Conservation (phyloP, 1,284 basidiomycete species). For the Cryptococcus sp. region DNA sequence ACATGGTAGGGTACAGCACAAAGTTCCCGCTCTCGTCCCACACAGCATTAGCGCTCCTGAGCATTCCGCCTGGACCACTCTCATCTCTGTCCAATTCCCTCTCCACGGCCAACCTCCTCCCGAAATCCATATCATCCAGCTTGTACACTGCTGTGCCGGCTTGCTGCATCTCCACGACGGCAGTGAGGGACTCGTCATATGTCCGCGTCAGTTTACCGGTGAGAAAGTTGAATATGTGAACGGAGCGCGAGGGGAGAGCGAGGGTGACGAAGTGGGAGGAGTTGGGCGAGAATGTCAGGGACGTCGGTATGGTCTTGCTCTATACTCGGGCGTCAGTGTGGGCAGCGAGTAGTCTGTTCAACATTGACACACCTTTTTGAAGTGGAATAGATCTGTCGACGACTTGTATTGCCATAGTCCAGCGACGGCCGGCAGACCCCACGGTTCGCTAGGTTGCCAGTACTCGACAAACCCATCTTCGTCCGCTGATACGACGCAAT, state of each 20-base stretch:
- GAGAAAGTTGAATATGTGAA: constrained; percentile 90
- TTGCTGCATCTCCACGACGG: constrained; percentile 96
- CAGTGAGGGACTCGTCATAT: constrained; percentile 91
- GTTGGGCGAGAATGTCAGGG: constrained; percentile 86
- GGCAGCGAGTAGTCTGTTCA: neutral
- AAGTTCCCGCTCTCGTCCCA: constrained; percentile 98
- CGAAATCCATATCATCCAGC: constrained; percentile 99
- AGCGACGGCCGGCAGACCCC: constrained; percentile 73
- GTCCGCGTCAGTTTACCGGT: constrained; percentile 85
- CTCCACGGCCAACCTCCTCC: constrained; percentile 88
- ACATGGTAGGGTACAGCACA: constrained; percentile 85
- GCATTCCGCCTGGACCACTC: constrained; percentile 47
- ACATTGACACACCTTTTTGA: constrained; percentile 78
- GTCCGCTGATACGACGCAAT: constrained; percentile 92
- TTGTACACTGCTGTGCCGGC: constrained; percentile 85
- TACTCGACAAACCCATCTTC: constrained; percentile 95
- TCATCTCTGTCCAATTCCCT: constrained; percentile 71
- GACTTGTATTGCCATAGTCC: constrained; percentile 90
- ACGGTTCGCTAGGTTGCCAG: constrained; percentile 88
- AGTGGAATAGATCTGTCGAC: constrained; percentile 92
- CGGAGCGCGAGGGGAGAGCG: constrained; percentile 87
- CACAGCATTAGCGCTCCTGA: constrained; percentile 75
- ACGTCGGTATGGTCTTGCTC: constrained; percentile 88
- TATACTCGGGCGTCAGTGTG: constrained; percentile 43
- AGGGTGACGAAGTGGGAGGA: constrained; percentile 86